Base-by-base conservation (phyloP, 2,329 filamentous ascomycete species). In the Pseudogymnoascus sp. region DNA sequence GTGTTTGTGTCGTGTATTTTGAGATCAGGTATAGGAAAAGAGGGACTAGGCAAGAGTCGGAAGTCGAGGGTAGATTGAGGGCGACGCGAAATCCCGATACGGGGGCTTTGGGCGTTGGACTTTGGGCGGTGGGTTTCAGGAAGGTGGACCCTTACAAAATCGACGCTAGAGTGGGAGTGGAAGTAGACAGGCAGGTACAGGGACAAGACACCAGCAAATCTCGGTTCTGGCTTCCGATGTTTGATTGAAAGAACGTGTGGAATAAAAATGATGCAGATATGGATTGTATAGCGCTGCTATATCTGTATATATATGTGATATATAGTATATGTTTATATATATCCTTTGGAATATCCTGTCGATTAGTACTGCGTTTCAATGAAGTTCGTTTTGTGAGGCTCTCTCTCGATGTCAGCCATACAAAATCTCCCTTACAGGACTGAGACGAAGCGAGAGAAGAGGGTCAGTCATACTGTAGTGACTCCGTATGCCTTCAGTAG, bases 71-170 rank as follows among this genome's bases (percentile, higher is more conserved):
- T 55, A 33, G 29, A 55, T 55, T 55, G 48, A 55, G 48, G 48
- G 48, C 48, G 29, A 55, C 48, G 44, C 44, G 44, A 55, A 55
- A 55, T 55, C 44, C 44, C 44, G 44, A 55, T 55, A 55, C 17
- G 44, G 39, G 39, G 44, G 44, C 21, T 21, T 21, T 21, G 21
- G 21, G 21, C 21, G 2, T 21, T 31, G 27, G 44, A n/a, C 17
- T 55, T 55, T 33, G 48, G 41, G 48, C 48, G 48, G 48, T 55
- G 48, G 48, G 48, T 55, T 55, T 55, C 48, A 55, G 48, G 48
- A 55, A 9, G 27, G 48, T 55, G 48, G 29, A 33, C 48, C 48
- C 48, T 55, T 27, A 9, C 48, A n/a, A 55, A 55, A 33, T 33
- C 48, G 48, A 8, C 29, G 48, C 48, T 55, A 55, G 48, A 55